Evolutionary conservation across 2,329 filamentous ascomycete genomes (phyloP).

Genomic region (Triangularia verruculosa): DNA sequence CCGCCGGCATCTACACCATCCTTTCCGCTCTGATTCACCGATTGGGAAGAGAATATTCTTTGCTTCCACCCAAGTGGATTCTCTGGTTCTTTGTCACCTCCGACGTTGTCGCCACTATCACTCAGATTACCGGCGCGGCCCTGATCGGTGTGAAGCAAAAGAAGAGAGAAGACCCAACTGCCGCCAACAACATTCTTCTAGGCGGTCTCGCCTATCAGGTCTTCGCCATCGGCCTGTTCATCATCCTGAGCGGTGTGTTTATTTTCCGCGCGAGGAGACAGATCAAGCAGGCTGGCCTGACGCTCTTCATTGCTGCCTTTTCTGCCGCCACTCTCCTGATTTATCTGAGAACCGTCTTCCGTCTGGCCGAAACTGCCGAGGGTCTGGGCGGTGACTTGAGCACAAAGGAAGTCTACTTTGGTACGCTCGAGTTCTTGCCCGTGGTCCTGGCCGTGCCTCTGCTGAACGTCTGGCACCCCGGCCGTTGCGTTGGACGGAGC

Average conservation of each 20-base stretch:
- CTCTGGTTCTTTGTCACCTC: constrained; percentile 53
- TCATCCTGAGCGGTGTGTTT: constrained; percentile 43
- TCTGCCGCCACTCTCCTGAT: constrained; percentile 45
- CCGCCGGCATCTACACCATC: constrained; percentile 54
- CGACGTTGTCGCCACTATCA: constrained; percentile 51
- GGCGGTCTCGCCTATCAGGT: constrained; percentile 54
- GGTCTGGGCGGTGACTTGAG: constrained; percentile 20
- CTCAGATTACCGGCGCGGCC: constrained; percentile 54
- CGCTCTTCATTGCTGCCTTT: constrained; percentile 42
- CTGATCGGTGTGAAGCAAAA: constrained; percentile 50
- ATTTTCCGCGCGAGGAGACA: constrained; percentile 29
- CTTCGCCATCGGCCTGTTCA: constrained; percentile 48
- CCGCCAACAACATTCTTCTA: constrained; percentile 53
- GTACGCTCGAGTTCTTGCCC: constrained; percentile 21
- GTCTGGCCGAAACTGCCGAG: constrained; percentile 23
- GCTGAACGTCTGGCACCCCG: constrained; percentile 21
- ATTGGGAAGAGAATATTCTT: constrained; percentile 42
- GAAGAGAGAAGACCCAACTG: constrained; percentile 47
- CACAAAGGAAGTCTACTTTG: constrained; percentile 23
- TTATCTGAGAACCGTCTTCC: constrained; percentile 21
- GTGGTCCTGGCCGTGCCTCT: constrained; percentile 20
- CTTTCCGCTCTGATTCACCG: constrained; percentile 48
- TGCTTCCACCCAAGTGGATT: constrained; percentile 45
- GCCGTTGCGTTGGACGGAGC: constrained; percentile 20
- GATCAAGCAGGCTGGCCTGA: constrained; percentile 28